Conservation (phyloP, 108 stramenopile genomes). For the Fragilaria crotonensis region DNA sequence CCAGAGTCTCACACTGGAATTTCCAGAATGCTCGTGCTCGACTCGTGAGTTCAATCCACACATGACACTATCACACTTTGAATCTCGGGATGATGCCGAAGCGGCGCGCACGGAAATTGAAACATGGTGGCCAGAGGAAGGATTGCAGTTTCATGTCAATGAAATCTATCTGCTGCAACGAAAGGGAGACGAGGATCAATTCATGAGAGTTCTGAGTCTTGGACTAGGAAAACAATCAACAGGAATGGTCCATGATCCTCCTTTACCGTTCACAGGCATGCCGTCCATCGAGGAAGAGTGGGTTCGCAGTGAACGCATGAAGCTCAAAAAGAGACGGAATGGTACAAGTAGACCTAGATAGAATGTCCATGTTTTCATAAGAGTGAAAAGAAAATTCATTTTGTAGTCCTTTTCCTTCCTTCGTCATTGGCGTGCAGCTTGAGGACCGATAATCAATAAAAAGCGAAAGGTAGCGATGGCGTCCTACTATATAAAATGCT, state of each 20-base stretch:
- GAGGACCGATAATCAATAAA: no score
- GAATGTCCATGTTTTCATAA: no score
- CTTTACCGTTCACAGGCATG: conserved; percentile 58
- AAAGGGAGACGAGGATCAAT: conserved; percentile 67
- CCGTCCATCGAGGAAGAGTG: conserved; percentile 64
- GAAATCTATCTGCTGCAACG: conserved; percentile 62
- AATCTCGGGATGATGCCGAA: conserved; percentile 38
- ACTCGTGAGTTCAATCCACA: conserved; percentile 52
- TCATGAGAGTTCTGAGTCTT: conserved; percentile 47
- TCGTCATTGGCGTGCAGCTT: no score
- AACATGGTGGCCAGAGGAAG: conserved; percentile 9
- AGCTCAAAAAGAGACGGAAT: conserved; percentile 50
- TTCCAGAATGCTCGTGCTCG: no score
- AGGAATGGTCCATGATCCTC: conserved; percentile 34
- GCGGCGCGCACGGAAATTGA: conserved; percentile 38
- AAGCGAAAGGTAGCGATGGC: no score
- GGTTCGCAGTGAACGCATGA: conserved; percentile 62
- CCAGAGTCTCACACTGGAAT: no score
- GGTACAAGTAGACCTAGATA: conserved; percentile 11
- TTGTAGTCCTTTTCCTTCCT: no score
- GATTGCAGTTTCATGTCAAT: conserved; percentile 38
- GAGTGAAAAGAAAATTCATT: no score
- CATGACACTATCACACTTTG: conserved; percentile 75
- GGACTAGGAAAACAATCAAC: conserved; percentile 32
- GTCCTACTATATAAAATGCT: no score